Base-by-base conservation (phyloP, 2,329 filamentous ascomycete genomes). In the Metarhizium humberi region DNA sequence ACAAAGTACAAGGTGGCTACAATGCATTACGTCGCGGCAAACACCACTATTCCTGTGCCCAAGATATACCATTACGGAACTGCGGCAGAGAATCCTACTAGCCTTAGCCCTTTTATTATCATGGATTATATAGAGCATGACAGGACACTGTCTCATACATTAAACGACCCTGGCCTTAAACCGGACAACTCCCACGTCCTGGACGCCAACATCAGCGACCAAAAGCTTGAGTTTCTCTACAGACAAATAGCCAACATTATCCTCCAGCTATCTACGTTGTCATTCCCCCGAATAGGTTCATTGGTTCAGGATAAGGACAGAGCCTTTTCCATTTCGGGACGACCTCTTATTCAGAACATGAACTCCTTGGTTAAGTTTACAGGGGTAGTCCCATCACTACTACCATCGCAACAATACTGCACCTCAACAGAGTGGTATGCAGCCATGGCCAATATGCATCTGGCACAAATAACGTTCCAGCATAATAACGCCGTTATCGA, bases 171-270 rank as follows among this genome's bases (percentile, higher is more conserved):
- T 11, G 57, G 51, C 0, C 56, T 59, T n/a, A 48, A 55, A 14
- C 52, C 51, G 40, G 52, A 66, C 30, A 64, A 69, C 8, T 51
- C 56, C 29, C 68, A 60, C 43, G 55, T 69, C 50, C 60, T 73
- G 32, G 61, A 74, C 57, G 66, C 66, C 5, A 58, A 68, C 18
- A 65, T 75, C 18, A 54, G 56, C 40, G 61, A 71, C 30, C 54
- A 63, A 4, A 68, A 63, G 42, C 66, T 75, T 0, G 55, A 66
- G 51, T 54, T 59, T 6, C 56, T 73, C 1, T 76, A 75, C 58
- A 53, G 63, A 3, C 66, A 77, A 56, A 65, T 76, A 54, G 73
- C 73, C 13, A 66, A 69, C 30, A 71, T 75, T 40, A 29, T 76
- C 18, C 63, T 77, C 6, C 67, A 75, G 55, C 66, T 78, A 2